phyloP scores from a whole-genome alignment of 2,329 filamentous ascomycete genomes.

The Metarhizium humberi region DNA sequence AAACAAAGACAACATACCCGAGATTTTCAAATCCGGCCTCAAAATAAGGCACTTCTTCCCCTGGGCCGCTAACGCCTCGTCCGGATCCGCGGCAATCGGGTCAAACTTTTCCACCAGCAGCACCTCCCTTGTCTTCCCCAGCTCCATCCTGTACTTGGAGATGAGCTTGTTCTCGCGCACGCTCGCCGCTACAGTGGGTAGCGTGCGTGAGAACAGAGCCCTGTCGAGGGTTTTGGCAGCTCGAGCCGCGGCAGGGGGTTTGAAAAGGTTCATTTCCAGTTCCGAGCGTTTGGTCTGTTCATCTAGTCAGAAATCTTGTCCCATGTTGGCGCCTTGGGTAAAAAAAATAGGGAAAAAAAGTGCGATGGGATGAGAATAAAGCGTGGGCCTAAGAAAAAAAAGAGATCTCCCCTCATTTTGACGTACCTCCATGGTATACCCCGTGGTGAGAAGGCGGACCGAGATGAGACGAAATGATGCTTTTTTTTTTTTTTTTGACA shows the following conservation, averaged over 20 bases:
- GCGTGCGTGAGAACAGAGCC: constrained; percentile 67
- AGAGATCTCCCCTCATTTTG: background rate
- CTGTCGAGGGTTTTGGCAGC: constrained; percentile 75
- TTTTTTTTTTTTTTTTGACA: background rate
- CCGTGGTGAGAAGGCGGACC: background rate
- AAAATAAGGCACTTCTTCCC: constrained; percentile 56
- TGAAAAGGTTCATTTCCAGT: constrained; percentile 51
- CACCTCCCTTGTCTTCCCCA: constrained; percentile 58
- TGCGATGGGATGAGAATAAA: too few species aligned
- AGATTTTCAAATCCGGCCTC: constrained; percentile 42
- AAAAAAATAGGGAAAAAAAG: background rate
- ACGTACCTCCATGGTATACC: constrained; percentile 20
- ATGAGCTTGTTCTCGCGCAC: constrained; percentile 70
- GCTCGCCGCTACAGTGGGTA: constrained; percentile 70
- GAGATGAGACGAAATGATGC: background rate
- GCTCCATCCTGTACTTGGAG: constrained; percentile 55
- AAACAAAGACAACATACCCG: constrained; percentile 28
- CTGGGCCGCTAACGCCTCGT: constrained; percentile 37
- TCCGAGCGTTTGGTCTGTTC: constrained; percentile 12
- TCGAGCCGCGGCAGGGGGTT: constrained; percentile 66
- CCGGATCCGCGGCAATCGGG: constrained; percentile 54
- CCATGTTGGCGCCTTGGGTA: background rate
- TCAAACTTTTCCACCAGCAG: constrained; percentile 55
- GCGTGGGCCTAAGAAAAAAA: too few species aligned
- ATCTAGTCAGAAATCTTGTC: background rate